Evolutionary conservation across 139 green algal species (phyloP), one percentile per base, ranked within the genome.

Genomic region (Coelastrella sp.): DNA sequence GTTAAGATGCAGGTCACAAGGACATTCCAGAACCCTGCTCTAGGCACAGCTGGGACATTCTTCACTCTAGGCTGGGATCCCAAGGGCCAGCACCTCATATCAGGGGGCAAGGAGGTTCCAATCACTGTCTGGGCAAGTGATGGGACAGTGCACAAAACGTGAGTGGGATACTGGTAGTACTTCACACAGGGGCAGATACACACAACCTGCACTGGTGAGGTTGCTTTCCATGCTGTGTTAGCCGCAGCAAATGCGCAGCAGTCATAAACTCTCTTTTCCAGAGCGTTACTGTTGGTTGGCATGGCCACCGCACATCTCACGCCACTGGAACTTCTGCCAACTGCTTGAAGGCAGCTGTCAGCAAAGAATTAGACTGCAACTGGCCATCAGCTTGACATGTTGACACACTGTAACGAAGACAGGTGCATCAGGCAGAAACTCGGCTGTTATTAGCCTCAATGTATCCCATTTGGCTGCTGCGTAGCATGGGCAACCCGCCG

Each of bases 101-200:
- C 49, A 22, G 84, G 84, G 12, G 84, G 84, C 35, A 66, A 61
- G 68, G 84, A 88, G 8, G 84, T 88, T 27, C 84, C 84, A 7
- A 35, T 88, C n/a, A 81, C 68, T 8, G 56, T 88, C 19, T 88
- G 84, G 84, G 19, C 20, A 22, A 57, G 27, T 15, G 68, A 80
- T 57, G 84, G 84, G 7, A 56, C 17, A 11, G 56, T 88, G 68
- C 49, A 72, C 35, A 56, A 88, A 9, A n/a, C 35, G 84, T 88
- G 68, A 88, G 84, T 80, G 60, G 22, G 57, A 14, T 8, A 10
- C 7, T 8, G 57, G 6, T 63, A 0, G 15, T n/a, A 14, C 6
- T 81, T 49, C 35, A 49, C 35, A 49, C 35, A 49, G 35, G 35
- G 35, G 35, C 35, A 5, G 35, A 49, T 49, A 49, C 35, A 49